phyloP scores from a whole-genome alignment of 371 early-diverging fungal genomes.

The Gilbertella persicaria region DNA sequence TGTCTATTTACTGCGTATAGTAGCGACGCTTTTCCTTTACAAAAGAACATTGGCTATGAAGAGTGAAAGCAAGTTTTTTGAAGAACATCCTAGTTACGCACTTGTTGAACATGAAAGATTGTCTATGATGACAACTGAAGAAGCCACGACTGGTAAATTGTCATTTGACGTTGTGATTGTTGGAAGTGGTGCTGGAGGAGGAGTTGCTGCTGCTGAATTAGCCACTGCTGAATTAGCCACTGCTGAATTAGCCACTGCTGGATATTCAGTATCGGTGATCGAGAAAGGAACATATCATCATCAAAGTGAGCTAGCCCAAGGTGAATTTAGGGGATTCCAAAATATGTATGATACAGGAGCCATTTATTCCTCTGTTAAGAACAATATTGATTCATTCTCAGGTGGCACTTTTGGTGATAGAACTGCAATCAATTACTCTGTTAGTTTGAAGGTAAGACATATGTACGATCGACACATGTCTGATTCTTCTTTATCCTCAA shows the following conservation, averaged over 20 bases:
- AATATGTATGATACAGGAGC: conserved; percentile 58
- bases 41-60: background rate
- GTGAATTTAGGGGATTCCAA: conserved; percentile 48
- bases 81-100: background rate
- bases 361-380: conserved; percentile 42
- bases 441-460: conserved; percentile 61
- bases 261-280: conserved; percentile 70
- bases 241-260: conserved; percentile 68
- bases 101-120: background rate
- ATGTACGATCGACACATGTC: background rate
- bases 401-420: conserved; percentile 76
- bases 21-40: background rate
- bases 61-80: background rate
- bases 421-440: conserved; percentile 69
- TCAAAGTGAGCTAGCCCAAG: conserved; percentile 51
- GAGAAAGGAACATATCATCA: conserved; percentile 71
- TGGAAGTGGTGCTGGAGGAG: conserved; percentile 81
- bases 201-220: conserved; percentile 72
- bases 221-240: conserved; percentile 71
- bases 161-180: conserved; percentile 70
- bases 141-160: conserved; percentile 24
- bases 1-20: background rate
- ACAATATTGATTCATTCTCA: conserved; percentile 53
- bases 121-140: conserved; percentile 10
- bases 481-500: conserved; percentile 41